Percentiles rank a stretch among this genome's conserved stretches.
These are phyloP conservation scores for Neoascochyta sp. DNA, from an alignment of 2,329 filamentous ascomycete genomes.

Conservation along the genomic window DNA sequence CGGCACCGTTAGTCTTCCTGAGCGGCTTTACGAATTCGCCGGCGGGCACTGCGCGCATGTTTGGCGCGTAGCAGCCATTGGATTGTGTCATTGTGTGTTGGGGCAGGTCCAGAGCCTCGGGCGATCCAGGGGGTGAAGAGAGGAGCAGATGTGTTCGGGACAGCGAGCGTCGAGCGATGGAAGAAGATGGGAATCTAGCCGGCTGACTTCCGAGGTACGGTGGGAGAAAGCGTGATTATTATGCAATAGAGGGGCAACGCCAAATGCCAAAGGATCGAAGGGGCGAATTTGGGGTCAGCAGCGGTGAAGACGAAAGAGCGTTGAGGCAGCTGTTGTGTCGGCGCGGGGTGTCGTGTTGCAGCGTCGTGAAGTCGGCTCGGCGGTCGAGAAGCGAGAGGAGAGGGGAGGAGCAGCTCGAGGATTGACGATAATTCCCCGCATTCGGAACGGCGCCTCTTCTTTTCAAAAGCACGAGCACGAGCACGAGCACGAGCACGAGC, in stretches of 20 bases:
- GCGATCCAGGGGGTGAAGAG: slow-evolving; percentile 13
- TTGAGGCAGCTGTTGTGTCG: slow-evolving; percentile 21
- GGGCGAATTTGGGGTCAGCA: slow-evolving; percentile 5
- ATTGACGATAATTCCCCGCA: slow-evolving; percentile 36
- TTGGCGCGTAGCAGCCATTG: slow-evolving; percentile 39
- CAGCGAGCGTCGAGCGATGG: slow-evolving; percentile 14
- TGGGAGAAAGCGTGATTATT: slow-evolving; percentile 13
- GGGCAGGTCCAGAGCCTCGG: slow-evolving; percentile 26
- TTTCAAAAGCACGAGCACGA: slow-evolving; percentile 12
- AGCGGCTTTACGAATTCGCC: slow-evolving; percentile 46
- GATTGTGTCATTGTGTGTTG: slow-evolving; percentile 27
- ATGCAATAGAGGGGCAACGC: slow-evolving; percentile 2
- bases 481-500: no score
- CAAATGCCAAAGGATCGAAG: slow-evolving; percentile 17
- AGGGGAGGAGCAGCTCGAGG: slow-evolving; percentile 23
- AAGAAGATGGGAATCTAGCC: slow-evolving; percentile 26
- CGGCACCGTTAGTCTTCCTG: slow-evolving; percentile 57
- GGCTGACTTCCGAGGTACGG: slow-evolving; percentile 30
- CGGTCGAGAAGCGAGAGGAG: slow-evolving; percentile 32
- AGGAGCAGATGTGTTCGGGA: slow-evolving; percentile 11
- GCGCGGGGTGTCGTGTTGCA: slow-evolving; percentile 24
- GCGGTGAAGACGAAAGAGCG: slow-evolving; percentile 7
- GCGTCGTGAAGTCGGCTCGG: slow-evolving; percentile 30
- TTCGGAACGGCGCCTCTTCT: slow-evolving; percentile 31
- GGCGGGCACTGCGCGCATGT: slow-evolving; percentile 40